Evolutionary conservation across 73 alveolate genomes (phyloP), one percentile per base, ranked within the genome.

Genomic region (Tetrahymena thermophila): DNA sequence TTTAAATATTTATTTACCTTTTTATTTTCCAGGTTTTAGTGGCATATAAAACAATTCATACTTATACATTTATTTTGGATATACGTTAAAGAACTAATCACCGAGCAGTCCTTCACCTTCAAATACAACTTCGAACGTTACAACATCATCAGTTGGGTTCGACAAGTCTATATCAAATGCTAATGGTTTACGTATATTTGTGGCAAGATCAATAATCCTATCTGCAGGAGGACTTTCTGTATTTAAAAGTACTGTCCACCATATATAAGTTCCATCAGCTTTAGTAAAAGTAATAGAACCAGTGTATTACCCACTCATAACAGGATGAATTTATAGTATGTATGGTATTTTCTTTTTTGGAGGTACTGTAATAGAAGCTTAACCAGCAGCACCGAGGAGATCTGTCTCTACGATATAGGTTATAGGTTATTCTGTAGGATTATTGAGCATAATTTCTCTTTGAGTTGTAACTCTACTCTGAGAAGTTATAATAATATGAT

Each of bases 181-280:
- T 43, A 98, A 97, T 10, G 99, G 99, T 94, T 99, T 98, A 85
- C 99, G 96, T 31, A 98, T 98, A 94, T 95, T 96, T 1, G 99
- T 97, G 94, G 97, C 97, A 93, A 99, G 96, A 85, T 98, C 99
- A 3, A 99, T 96, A 40, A 97, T 94, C 94, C 97, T 96, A 85
- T 98, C 99, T 21, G 99, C 99, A 34, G 96, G 96, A 34, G 99
- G 99, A 50, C 98, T 97, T 93, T 99, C 99, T 9, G 99, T 98
- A 85, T 98, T 98, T 17, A 98, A 98, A 95, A 98, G 99, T 5
- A 98, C 99, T 38, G 99, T 98, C 96, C 98, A 99, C 99, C 99
- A 99, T 93, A 98, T 96, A 96, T 98, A 99, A 35, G 98, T 97
- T 43, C 99, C 99, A 94, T 97, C 97, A 93, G 98, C 97, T 84